Conservation (phyloP, 2,329 filamentous ascomycete species). For the Pyrenophora teres region DNA sequence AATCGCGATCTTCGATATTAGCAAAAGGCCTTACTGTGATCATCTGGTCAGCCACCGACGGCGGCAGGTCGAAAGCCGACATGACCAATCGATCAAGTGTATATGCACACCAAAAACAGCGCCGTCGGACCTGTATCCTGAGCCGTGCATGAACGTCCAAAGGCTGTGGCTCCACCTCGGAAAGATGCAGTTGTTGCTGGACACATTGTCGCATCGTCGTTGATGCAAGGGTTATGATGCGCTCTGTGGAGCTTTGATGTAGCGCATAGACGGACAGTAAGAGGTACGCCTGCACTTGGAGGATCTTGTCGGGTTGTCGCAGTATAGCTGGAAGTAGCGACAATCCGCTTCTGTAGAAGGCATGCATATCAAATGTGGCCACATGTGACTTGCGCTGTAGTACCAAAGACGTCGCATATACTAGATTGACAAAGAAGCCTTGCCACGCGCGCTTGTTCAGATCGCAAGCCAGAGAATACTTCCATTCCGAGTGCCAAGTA, state of each 20-base stretch:
- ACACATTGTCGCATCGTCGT: slow-evolving; percentile 26
- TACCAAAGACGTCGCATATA: slow-evolving; percentile 21
- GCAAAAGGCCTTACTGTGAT: slow-evolving; percentile 22
- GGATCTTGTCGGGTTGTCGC: slow-evolving; percentile 15
- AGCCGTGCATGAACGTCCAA: slow-evolving; percentile 4
- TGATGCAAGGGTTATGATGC: slow-evolving; percentile 23
- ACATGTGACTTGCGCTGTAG: slow-evolving; percentile 14
- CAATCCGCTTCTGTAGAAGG: slow-evolving; percentile 19
- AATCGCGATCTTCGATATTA: slow-evolving; percentile 22
- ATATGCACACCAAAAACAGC: slow-evolving; percentile 29
- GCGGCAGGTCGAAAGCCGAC: slow-evolving; percentile 23
- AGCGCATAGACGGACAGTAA: slow-evolving; percentile 24
- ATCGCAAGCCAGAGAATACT: slow-evolving; percentile 9
- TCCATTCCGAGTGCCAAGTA: slow-evolving; percentile 20
- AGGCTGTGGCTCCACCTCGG: slow-evolving; percentile 18
- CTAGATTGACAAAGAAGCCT: slow-evolving; percentile 26
- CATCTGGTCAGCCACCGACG: slow-evolving; percentile 21
- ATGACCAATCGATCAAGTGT: slow-evolving; percentile 24
- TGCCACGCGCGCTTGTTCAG: slow-evolving; percentile 17
- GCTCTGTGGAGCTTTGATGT: slow-evolving; percentile 26
- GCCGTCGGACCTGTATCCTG: slow-evolving; percentile 19
- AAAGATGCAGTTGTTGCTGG: slow-evolving; percentile 24
- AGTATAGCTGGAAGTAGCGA: slow-evolving; percentile 20
- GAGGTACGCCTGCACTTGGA: slow-evolving; percentile 26
- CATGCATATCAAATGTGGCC: slow-evolving; percentile 10